Evolutionary conservation across 495 filamentous ascomycete species (phyloP).

Genomic region (Astrothelium subdiscretum): DNA sequence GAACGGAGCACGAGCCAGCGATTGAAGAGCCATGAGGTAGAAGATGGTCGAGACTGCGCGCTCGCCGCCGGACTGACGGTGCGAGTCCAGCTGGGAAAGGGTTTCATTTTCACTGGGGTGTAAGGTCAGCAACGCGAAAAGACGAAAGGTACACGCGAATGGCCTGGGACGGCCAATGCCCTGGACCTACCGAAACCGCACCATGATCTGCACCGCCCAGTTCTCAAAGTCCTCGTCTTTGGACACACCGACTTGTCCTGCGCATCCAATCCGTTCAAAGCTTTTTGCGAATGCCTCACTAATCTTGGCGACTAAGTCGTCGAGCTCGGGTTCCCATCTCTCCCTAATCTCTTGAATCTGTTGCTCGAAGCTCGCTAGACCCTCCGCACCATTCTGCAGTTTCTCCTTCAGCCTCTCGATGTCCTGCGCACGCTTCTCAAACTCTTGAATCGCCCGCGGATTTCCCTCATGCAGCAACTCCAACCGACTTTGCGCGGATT

Average conservation of each 20-base stretch:
- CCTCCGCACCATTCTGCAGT: slow-evolving; percentile 32
- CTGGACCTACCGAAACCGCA: slow-evolving; percentile 69
- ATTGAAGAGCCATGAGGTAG: slow-evolving; percentile 97
- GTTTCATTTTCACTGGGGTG: slow-evolving; percentile 57
- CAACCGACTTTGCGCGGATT: slow-evolving; percentile 59
- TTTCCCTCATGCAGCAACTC: slow-evolving; percentile 72
- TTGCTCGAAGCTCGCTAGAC: slow-evolving; percentile 39
- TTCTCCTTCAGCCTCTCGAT: slow-evolving; percentile 44
- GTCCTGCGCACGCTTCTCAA: slow-evolving; percentile 52
- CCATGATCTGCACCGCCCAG: slow-evolving; percentile 87
- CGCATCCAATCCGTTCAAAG: slow-evolving; percentile 87
- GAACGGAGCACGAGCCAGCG: slow-evolving; percentile 91
- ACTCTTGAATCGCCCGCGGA: slow-evolving; percentile 59
- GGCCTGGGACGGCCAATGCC: not conserved
- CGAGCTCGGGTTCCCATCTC: slow-evolving; percentile 75
- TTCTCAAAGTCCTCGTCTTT: slow-evolving; percentile 80
- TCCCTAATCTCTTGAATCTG: slow-evolving; percentile 47
- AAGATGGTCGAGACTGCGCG: slow-evolving; percentile 95
- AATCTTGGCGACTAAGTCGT: slow-evolving; percentile 65
- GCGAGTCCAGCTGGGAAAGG: slow-evolving; percentile 72
- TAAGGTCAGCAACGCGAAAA: slow-evolving; percentile 2
- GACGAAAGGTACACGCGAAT: not conserved
- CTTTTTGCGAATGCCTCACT: slow-evolving; percentile 82
- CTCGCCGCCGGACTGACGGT: slow-evolving; percentile 94
- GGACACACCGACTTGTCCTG: slow-evolving; percentile 75